Conservation (phyloP, 2,329 filamentous ascomycete species). For the Dryadomyces quercus-mongolicae region DNA sequence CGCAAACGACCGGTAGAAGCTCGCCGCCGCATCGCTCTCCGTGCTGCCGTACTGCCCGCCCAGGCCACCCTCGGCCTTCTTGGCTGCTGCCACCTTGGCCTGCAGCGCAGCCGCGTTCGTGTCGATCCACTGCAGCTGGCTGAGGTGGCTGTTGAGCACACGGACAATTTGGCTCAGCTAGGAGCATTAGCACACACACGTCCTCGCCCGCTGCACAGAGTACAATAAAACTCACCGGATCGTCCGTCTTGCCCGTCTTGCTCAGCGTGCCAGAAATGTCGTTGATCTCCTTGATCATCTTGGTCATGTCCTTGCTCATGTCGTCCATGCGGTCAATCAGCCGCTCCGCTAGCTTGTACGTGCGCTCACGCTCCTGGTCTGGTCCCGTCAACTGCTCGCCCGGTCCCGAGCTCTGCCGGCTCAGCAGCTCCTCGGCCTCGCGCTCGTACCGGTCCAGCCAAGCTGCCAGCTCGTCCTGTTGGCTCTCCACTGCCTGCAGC, state of each 20-base stretch:
- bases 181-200: conserved; percentile 2
- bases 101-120: conserved; percentile 70
- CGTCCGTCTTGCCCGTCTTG: conserved; percentile 80
- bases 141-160: conserved; percentile 85
- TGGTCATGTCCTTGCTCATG: conserved; percentile 82
- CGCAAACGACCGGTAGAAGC: conserved; percentile 84
- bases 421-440: conserved; percentile 82
- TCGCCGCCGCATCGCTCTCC: conserved; percentile 65
- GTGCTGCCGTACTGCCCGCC: conserved; percentile 43
- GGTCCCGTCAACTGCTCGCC: conserved; percentile 66
- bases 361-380: conserved; percentile 90
- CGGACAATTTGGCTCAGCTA: conserved; percentile 91
- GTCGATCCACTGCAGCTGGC: conserved; percentile 89
- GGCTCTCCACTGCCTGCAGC: conserved; percentile 75
- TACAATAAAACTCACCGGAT: conserved; percentile 50
- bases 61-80: conserved; percentile 60
- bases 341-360: conserved; percentile 92
- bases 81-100: conserved; percentile 68
- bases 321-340: conserved; percentile 82
- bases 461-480: conserved; percentile 78
- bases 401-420: conserved; percentile 46
- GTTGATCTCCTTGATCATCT: conserved; percentile 99
- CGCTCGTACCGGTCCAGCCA: conserved; percentile 87
- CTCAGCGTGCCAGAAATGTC: conserved; percentile 77
- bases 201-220: too few relatives aligned